Percentiles rank a stretch among this genome's conserved stretches.
These are phyloP conservation scores for Aspergillus carbonarius DNA, from an alignment of 2,329 filamentous ascomycete species.

Conservation along the genomic window DNA sequence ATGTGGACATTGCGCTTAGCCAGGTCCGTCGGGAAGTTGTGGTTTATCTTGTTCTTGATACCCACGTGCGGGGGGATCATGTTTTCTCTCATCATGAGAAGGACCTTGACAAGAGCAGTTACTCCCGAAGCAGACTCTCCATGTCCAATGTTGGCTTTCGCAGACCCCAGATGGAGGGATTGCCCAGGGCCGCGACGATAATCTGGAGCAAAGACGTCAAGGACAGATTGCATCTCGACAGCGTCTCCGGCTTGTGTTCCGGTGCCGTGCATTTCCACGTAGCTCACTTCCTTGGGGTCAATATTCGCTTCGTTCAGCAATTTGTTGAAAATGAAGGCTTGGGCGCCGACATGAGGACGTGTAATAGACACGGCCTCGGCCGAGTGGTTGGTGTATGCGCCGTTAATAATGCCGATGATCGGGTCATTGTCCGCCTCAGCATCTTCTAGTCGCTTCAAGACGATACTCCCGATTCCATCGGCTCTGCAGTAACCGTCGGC, in stretches of 20 bases:
- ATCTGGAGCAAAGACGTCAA: constrained; percentile 60
- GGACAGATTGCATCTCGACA: constrained; percentile 78
- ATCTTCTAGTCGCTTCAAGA: constrained; percentile 78
- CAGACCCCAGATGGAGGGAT: constrained; percentile 61
- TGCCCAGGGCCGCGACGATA: constrained; percentile 34
- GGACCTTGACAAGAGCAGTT: constrained; percentile 35
- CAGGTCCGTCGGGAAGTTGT: constrained; percentile 46
- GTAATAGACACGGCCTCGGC: constrained; percentile 82
- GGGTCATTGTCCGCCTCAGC: constrained; percentile 72
- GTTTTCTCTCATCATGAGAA: constrained; percentile 41
- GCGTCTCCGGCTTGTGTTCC: constrained; percentile 80
- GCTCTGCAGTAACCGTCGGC: constrained; percentile 83
- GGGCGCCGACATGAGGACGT: constrained; percentile 75
- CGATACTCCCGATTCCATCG: constrained; percentile 71
- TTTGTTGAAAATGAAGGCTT: constrained; percentile 67
- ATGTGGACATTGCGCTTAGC: constrained; percentile 45
- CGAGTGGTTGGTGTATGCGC: constrained; percentile 77
- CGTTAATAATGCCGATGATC: constrained; percentile 69
- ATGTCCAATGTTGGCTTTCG: constrained; percentile 66
- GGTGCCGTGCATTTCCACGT: constrained; percentile 88
- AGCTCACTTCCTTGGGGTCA: constrained; percentile 74
- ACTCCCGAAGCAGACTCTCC: constrained; percentile 62
- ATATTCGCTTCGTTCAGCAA: constrained; percentile 72
- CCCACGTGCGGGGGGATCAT: constrained; percentile 36
- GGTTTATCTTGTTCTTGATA: constrained; percentile 47